These are phyloP conservation scores for Calonectria crousiana DNA, from an alignment of 2,329 filamentous ascomycete species.

Conservation along the genomic window DNA sequence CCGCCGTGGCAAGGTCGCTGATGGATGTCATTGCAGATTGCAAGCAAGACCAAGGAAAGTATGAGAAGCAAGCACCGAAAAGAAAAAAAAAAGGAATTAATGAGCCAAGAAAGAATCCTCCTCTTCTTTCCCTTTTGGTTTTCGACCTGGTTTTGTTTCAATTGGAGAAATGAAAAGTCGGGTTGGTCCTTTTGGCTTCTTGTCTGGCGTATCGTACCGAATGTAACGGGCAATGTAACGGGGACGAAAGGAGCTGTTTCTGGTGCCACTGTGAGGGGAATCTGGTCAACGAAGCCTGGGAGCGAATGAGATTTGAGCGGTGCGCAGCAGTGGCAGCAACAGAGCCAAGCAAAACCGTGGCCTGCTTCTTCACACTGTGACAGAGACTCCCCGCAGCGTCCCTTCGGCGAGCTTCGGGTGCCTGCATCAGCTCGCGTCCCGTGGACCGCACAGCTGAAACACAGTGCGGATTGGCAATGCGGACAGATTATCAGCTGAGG, in stretches of 20 bases:
- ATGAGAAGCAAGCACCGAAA: not conserved
- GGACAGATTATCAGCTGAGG: slow-evolving; percentile 10
- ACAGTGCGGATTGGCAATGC: slow-evolving; percentile 9
- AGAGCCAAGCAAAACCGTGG: not conserved
- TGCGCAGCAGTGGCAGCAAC: not conserved
- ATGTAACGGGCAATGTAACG: not conserved
- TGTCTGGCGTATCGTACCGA: not conserved
- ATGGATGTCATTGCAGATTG: slow-evolving; percentile 57
- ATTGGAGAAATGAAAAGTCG: not conserved
- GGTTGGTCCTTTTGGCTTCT: not conserved
- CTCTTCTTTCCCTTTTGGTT: not conserved
- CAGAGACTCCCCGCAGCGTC: not conserved
- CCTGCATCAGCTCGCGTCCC: not conserved
- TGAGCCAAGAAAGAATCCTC: not conserved
- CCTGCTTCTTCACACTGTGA: slow-evolving; percentile 13
- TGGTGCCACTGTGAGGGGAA: slow-evolving; percentile 8
- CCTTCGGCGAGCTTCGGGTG: not conserved
- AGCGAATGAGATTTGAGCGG: not conserved
- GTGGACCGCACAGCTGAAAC: slow-evolving; percentile 6
- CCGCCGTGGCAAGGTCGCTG: slow-evolving; percentile 62
- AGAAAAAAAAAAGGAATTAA: not conserved
- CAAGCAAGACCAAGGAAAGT: not conserved
- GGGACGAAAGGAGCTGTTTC: not conserved
- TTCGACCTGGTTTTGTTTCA: not conserved
- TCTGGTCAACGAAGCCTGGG: not conserved